Conservation (phyloP, 1,284 basidiomycete genomes). For the Cryptococcus sp. region DNA sequence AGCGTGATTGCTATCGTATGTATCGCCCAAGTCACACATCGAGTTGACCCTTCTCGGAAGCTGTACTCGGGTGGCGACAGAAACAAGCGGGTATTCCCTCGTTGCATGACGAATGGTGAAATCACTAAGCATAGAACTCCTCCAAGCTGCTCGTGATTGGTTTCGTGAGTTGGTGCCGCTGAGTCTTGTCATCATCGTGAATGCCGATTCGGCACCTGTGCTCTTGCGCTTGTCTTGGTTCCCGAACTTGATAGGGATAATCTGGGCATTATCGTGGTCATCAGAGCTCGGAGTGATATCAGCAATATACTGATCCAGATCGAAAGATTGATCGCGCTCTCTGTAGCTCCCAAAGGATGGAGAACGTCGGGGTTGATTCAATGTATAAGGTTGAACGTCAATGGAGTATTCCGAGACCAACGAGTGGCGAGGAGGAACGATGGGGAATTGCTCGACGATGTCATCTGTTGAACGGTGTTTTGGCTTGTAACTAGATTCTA, state of each 20-base stretch:
- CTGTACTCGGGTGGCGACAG: not conserved
- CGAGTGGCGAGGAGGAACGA: not conserved
- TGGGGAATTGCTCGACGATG: not conserved
- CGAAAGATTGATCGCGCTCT: conserved; percentile 20
- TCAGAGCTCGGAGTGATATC: conserved; percentile 10
- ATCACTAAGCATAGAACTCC: not conserved
- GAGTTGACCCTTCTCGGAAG: not conserved
- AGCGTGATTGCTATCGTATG: not conserved
- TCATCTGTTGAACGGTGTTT: not conserved
- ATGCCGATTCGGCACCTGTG: not conserved
- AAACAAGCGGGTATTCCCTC: not conserved
- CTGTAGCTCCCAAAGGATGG: not conserved
- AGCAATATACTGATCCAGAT: conserved; percentile 33
- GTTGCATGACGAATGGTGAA: conserved; percentile 1
- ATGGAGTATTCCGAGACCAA: not conserved
- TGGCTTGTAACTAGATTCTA: not conserved
- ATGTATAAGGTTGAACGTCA: not conserved
- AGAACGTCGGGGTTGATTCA: not conserved
- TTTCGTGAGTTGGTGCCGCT: not conserved
- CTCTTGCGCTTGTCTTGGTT: not conserved
- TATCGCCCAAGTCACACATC: not conserved
- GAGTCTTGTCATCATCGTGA: not conserved
- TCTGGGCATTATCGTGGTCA: not conserved
- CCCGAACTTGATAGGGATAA: not conserved
- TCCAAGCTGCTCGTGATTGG: not conserved